Evolutionary conservation across 208 protist species (phyloP).

Genomic region (Sergeia podlipaevii): DNA sequence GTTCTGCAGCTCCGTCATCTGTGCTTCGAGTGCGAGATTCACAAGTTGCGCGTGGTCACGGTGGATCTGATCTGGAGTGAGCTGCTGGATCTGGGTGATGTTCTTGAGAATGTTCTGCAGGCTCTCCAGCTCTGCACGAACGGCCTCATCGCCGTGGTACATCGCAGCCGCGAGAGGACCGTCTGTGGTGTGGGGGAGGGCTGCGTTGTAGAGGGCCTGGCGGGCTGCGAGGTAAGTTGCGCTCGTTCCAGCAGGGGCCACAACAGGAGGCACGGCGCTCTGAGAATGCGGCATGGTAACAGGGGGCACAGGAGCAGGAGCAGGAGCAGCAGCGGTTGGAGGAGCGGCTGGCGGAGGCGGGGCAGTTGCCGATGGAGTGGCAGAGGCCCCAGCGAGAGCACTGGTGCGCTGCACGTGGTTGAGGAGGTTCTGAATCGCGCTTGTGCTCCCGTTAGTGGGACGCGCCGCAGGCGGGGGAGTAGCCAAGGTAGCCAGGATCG

Average conservation of each 20-base stretch:
- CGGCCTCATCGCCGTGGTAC: slow-evolving; percentile 56
- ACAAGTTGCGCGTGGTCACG: slow-evolving; percentile 80
- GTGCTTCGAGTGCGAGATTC: slow-evolving; percentile 76
- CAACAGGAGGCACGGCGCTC: slow-evolving; percentile 1
- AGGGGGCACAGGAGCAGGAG: not conserved
- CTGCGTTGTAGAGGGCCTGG: slow-evolving; percentile 53
- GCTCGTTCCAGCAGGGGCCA: slow-evolving; percentile 9
- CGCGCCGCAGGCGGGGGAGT: not conserved
- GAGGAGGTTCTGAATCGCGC: slow-evolving; percentile 4
- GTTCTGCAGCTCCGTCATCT: slow-evolving; percentile 87
- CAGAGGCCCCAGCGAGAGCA: not conserved
- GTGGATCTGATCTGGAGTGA: slow-evolving; percentile 60
- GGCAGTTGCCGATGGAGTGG: not conserved
- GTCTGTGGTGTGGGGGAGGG: slow-evolving; percentile 65
- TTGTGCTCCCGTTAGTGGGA: not conserved
- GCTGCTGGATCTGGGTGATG: slow-evolving; percentile 63
- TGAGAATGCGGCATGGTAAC: slow-evolving; percentile 2
- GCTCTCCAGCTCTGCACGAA: slow-evolving; percentile 43
- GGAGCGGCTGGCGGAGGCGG: not conserved
- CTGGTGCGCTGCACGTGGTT: slow-evolving; percentile 1
- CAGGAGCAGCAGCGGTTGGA: not conserved
- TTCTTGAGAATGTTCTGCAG: slow-evolving; percentile 65
- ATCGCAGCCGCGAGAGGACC: slow-evolving; percentile 61
- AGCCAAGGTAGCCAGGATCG: slow-evolving; percentile 1
- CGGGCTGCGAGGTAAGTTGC: slow-evolving; percentile 27